Conservation (phyloP, 108 stramenopile species). For the Pseudonitzschia delicatissima region DNA sequence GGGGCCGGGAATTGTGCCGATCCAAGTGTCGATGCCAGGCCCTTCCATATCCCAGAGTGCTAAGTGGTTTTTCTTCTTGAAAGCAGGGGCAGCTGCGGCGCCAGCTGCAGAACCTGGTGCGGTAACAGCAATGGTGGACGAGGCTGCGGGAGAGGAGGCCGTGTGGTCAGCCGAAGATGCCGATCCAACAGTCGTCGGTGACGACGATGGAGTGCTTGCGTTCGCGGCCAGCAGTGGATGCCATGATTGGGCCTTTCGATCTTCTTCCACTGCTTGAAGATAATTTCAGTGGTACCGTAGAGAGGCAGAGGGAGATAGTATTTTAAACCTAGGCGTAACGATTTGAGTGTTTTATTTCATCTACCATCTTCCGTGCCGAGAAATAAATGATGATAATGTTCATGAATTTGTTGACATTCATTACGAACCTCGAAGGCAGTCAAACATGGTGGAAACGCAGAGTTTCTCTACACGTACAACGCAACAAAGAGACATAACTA, state of each 20-base stretch:
- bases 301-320: no score
- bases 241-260: not conserved
- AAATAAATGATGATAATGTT: no score
- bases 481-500: no score
- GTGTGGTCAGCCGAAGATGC: not conserved
- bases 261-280: not conserved
- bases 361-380: no score
- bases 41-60: conserved; percentile 30
- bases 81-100: not conserved
- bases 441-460: no score
- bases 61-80: not conserved
- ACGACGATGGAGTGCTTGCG: not conserved
- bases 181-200: not conserved
- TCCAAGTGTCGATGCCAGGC: conserved; percentile 17
- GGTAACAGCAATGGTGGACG: not conserved
- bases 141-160: conserved; percentile 5
- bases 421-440: no score
- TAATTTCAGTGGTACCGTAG: not conserved
- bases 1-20: conserved; percentile 10
- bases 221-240: not conserved
- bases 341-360: no score
- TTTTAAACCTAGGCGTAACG: no score
- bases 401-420: no score
- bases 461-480: no score
- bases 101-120: not conserved